Percentiles rank a stretch among this genome's conserved stretches.
These are phyloP conservation scores for Knoxdaviesia proteae DNA, from an alignment of 2,329 filamentous ascomycete genomes.

Conservation along the genomic window DNA sequence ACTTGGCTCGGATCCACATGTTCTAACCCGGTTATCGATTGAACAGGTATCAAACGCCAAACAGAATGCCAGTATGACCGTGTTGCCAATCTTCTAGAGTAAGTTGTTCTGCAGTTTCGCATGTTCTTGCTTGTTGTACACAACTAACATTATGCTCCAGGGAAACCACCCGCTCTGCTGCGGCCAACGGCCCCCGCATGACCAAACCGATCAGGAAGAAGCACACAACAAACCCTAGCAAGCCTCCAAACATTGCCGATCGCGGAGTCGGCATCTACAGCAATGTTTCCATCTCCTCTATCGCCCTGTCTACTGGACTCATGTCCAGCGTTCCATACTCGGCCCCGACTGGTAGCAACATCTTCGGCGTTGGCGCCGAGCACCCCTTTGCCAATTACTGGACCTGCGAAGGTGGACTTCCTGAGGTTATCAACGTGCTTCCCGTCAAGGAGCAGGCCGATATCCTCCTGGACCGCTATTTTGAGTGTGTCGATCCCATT, in stretches of 20 bases:
- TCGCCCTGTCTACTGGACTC: constrained; percentile 36
- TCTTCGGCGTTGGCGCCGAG: constrained; percentile 62
- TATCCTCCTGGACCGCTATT: constrained; percentile 41
- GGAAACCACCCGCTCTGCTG: constrained; percentile 30
- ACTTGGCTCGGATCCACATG: constrained; percentile 6
- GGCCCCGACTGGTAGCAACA: constrained; percentile 48
- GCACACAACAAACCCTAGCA: too few species aligned
- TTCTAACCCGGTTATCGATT: constrained; percentile 1
- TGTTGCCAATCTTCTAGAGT: constrained; percentile 60
- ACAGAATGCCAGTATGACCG: constrained; percentile 56
- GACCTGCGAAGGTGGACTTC: constrained; percentile 56
- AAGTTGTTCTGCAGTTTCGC: constrained; percentile 12
- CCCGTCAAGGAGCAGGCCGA: constrained; percentile 60
- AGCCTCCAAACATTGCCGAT: constrained; percentile 33
- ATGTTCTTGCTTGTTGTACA: not conserved
- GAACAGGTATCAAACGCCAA: constrained; percentile 51
- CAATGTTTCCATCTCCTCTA: constrained; percentile 16
- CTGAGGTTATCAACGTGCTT: constrained; percentile 55
- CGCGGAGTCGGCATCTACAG: constrained; percentile 24
- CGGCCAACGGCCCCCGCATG: constrained; percentile 31
- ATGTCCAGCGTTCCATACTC: constrained; percentile 57
- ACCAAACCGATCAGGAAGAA: constrained; percentile 21
- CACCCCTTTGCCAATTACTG: constrained; percentile 72
- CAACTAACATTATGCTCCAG: constrained; percentile 12
- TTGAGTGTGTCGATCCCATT: constrained; percentile 55